Evolutionary conservation across 2,329 filamentous ascomycete genomes (phyloP).

Genomic region (Claviceps cyperi): DNA sequence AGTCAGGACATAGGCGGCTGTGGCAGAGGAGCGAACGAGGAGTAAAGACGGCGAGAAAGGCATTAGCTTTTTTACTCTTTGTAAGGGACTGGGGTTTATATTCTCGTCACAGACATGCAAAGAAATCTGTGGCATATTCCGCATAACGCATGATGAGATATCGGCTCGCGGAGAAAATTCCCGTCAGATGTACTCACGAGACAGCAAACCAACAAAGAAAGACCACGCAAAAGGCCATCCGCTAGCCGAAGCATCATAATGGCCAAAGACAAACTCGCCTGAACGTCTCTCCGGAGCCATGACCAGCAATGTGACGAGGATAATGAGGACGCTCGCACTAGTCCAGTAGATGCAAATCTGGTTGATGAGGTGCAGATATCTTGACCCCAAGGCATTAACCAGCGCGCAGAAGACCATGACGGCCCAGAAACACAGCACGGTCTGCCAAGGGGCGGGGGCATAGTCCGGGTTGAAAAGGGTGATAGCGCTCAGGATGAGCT

Average conservation of each 20-base stretch:
- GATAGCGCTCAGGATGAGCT: constrained; percentile 54
- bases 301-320: constrained; percentile 53
- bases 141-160: too few relatives aligned
- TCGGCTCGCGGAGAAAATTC: neutral
- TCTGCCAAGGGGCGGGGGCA: constrained; percentile 49
- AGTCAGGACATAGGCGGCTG: constrained; percentile 25
- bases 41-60: neutral
- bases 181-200: constrained; percentile 25
- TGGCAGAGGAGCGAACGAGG: neutral
- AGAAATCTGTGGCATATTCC: too few relatives aligned
- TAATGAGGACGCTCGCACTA: constrained; percentile 51
- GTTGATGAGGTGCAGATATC: constrained; percentile 50
- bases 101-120: too few relatives aligned
- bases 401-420: constrained; percentile 49
- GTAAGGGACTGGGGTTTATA: too few relatives aligned
- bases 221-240: constrained; percentile 55
- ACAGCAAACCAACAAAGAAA: constrained; percentile 40
- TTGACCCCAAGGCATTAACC: constrained; percentile 50
- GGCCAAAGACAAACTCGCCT: constrained; percentile 49
- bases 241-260: constrained; percentile 54
- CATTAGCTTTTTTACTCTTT: neutral
- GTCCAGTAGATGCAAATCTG: constrained; percentile 63
- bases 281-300: constrained; percentile 50
- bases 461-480: constrained; percentile 50
- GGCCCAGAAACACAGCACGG: constrained; percentile 59